Evolutionary conservation across 176 grass and related monocot species (phyloP), one percentile per base, ranked within the genome.

Genomic region (Eragrostis nindensis): DNA sequence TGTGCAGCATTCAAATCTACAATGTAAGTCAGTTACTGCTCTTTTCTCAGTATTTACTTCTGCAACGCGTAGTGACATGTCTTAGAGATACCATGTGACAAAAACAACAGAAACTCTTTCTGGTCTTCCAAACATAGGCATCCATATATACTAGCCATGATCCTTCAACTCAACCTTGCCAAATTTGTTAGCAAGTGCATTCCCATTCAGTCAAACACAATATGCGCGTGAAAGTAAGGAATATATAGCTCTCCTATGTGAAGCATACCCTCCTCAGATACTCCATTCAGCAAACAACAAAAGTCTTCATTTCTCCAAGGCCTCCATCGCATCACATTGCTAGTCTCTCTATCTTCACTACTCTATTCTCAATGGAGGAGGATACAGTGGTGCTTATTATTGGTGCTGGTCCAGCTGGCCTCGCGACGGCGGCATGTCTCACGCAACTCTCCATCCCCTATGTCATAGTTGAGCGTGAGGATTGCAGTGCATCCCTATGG

Each of bases 401-500:
- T 0, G 89, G 89, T 2, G 80, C 62, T 0, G 85, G 85, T 3
- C 89, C 89, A 3, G 71, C 70, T 0, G 76, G 89, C 0, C 7
- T 91, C 0, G 89, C 81, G 5, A 41, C 67, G 4, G 71, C 85
- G 0, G 81, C 85, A 1, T 85, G 85, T 62, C 82, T 87, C 2
- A 2, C 9, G 0, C 40, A 8, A 2, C 39, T 57, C 11, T 41
- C 25, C 0, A 32, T 85, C 24, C 71, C 76, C 3, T 69, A 66
- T 6, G 1, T 77, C 14, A 0, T 91, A 2, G 21, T 91, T 0
- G 85, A 91, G 75, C 45, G 49, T 0, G 85, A 91, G 36, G 16
- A 42, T 0, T 84, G 81, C 32, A 73, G 43, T 1, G 85, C 76
- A 2, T 84, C 89, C 0, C 52, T 91, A 7, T 91, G 85, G 89